phyloP scores from a whole-genome alignment of 108 stramenopile species.

The Nannochloropsis gaditana region DNA sequence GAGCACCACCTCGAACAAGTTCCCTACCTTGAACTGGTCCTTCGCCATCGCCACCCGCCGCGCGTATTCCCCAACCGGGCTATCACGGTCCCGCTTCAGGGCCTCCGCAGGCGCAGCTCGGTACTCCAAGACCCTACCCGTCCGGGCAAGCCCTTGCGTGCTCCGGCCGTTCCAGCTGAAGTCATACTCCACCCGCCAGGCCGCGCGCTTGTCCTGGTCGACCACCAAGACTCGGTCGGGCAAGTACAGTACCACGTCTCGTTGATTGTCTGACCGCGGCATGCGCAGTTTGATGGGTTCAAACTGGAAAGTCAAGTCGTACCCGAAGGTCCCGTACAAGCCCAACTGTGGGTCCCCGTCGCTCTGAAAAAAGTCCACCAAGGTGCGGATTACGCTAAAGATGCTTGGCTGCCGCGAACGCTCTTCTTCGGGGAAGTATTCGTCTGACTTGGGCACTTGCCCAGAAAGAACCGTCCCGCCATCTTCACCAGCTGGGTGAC shows the following conservation, averaged over 20 bases:
- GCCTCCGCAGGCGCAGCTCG: conserved; percentile 11
- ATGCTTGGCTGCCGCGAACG: conserved; percentile 77
- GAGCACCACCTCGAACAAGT: conserved; percentile 90
- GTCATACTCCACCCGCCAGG: conserved; percentile 84
- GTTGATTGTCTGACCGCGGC: conserved; percentile 55
- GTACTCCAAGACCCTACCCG: conserved; percentile 56
- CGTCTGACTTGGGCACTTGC: conserved; percentile 58
- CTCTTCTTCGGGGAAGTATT: conserved; percentile 84
- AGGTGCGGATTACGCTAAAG: conserved; percentile 79
- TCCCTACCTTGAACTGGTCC: conserved; percentile 85
- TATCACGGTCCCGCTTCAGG: conserved; percentile 61
- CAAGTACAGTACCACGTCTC: conserved; percentile 81
- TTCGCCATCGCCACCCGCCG: conserved; percentile 74
- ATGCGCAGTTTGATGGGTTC: conserved; percentile 77
- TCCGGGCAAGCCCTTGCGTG: conserved; percentile 72
- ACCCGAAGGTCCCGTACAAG: conserved; percentile 91
- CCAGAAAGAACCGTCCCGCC: conserved; percentile 24
- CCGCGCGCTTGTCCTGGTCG: conserved; percentile 80
- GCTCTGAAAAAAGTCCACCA: conserved; percentile 74
- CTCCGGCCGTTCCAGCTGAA: conserved; percentile 68
- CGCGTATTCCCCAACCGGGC: conserved; percentile 72
- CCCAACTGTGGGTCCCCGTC: conserved; percentile 84
- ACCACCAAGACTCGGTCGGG: conserved; percentile 87
- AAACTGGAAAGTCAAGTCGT: conserved; percentile 94
- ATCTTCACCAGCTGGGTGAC: not conserved